Percentiles rank a stretch among this genome's conserved stretches.
These are phyloP conservation scores for Coemansia sp. DNA, from an alignment of 192 early-diverging fungal species.

Conservation along the genomic window DNA sequence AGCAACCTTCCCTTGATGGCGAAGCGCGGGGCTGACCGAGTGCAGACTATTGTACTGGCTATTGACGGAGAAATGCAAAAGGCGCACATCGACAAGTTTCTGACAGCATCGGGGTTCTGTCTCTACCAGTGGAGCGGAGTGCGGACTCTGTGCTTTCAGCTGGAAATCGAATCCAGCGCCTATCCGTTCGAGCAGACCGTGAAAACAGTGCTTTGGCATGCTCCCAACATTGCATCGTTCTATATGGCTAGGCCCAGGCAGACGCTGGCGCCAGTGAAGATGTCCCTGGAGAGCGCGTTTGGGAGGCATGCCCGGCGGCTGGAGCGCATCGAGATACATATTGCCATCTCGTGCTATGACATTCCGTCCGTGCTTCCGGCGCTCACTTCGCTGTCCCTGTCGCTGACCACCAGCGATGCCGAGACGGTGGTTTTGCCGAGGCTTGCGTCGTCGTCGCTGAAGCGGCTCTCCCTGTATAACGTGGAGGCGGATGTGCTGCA, in stretches of 20 bases:
- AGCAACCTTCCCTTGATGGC: slow-evolving; percentile 27
- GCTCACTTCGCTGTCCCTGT: slow-evolving; percentile 27
- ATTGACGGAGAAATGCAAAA: slow-evolving; percentile 16
- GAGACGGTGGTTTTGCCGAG: slow-evolving; percentile 19
- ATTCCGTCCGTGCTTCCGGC: slow-evolving; percentile 7
- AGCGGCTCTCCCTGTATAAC: slow-evolving; percentile 19
- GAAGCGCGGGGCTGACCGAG: slow-evolving; percentile 5
- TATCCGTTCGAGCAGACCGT: slow-evolving; percentile 11
- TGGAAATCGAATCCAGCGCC: slow-evolving; percentile 8
- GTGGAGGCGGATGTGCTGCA: slow-evolving; percentile 16
- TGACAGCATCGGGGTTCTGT: slow-evolving; percentile 8
- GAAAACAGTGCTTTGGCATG: slow-evolving; percentile 16
- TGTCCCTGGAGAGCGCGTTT: slow-evolving; percentile 18
- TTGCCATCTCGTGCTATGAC: slow-evolving; percentile 17
- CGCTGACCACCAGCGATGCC: slow-evolving; percentile 8
- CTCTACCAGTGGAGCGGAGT: slow-evolving; percentile 18
- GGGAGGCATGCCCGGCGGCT: slow-evolving; percentile 5
- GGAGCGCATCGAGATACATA: slow-evolving; percentile 27
- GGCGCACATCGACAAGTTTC: slow-evolving; percentile 7
- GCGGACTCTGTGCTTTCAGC: slow-evolving; percentile 19
- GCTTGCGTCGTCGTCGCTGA: slow-evolving; percentile 13
- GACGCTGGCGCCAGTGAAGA: neutral
- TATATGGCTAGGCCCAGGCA: slow-evolving; percentile 10
- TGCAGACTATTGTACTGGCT: slow-evolving; percentile 24
- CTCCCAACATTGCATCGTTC: slow-evolving; percentile 19